Conservation (phyloP, 495 filamentous ascomycete species). For the Daldinia childiae region DNA sequence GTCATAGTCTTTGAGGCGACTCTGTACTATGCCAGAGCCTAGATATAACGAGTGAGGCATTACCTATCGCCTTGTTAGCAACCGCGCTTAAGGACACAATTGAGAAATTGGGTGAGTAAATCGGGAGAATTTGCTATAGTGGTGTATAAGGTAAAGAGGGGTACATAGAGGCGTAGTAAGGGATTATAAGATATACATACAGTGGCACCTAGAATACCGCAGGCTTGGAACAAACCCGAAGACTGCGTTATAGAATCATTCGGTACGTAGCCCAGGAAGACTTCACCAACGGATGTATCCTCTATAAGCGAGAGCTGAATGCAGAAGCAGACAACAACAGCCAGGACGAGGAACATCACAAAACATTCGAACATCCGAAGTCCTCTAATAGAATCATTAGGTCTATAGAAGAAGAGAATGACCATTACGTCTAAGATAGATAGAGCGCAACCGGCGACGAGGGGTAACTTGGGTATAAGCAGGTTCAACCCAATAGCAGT, state of each 20-base stretch:
- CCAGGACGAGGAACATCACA: constrained; percentile 80
- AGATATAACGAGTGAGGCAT: constrained; percentile 94
- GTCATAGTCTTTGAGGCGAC: constrained; percentile 83
- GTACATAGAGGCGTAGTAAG: not conserved
- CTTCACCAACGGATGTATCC: constrained; percentile 72
- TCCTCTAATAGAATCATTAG: constrained; percentile 74
- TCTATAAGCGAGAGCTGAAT: constrained; percentile 85
- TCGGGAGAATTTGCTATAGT: not conserved
- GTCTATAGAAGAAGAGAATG: constrained; percentile 86
- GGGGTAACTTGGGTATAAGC: constrained; percentile 76
- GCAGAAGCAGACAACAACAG: constrained; percentile 90
- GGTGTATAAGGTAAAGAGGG: not conserved
- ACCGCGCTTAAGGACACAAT: not conserved
- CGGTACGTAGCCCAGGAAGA: constrained; percentile 86
- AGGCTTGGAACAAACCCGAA: constrained; percentile 82
- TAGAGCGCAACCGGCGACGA: constrained; percentile 87
- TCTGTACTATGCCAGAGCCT: constrained; percentile 87
- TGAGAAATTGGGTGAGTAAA: not conserved
- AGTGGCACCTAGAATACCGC: constrained; percentile 91
- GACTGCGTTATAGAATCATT: constrained; percentile 74
- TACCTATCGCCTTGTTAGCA: constrained; percentile 49
- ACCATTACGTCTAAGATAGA: constrained; percentile 86
- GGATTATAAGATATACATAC: constrained; percentile 46
- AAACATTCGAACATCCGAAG: constrained; percentile 83
- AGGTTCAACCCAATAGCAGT: constrained; percentile 92